Evolutionary conservation across 2,329 filamentous ascomycete species (phyloP).

Genomic region (Trichophyton verrucosum): DNA sequence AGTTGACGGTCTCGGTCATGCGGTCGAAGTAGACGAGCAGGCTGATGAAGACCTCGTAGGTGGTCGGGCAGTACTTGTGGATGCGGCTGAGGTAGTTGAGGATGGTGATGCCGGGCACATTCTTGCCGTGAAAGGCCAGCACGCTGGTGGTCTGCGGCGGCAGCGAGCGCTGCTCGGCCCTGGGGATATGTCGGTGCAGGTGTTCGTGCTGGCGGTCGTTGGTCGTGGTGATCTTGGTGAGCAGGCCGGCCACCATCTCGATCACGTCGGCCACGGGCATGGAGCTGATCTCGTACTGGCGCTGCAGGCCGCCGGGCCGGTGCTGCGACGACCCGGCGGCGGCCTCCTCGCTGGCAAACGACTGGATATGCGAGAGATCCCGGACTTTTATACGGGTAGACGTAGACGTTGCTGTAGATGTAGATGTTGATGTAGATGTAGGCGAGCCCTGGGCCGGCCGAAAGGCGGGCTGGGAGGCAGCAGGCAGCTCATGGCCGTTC

Average conservation of each 20-base stretch:
- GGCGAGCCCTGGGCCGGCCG: background rate
- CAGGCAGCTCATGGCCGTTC: background rate
- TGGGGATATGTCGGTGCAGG: slow-evolving; percentile 60
- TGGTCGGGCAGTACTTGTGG: slow-evolving; percentile 97
- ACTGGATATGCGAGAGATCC: slow-evolving; percentile 83
- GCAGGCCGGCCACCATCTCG: slow-evolving; percentile 91
- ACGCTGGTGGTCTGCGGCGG: slow-evolving; percentile 59
- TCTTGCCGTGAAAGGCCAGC: slow-evolving; percentile 93
- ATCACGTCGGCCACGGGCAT: slow-evolving; percentile 98
- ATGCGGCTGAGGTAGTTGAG: slow-evolving; percentile 90
- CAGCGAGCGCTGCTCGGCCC: slow-evolving; percentile 47
- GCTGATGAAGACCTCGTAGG: slow-evolving; percentile 94
- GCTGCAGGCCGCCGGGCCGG: slow-evolving; percentile 20
- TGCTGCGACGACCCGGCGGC: slow-evolving; percentile 24
- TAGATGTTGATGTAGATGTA: background rate
- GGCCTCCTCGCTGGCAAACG: slow-evolving; percentile 64
- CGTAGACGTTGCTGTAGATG: slow-evolving; percentile 35
- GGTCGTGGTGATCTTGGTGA: slow-evolving; percentile 94
- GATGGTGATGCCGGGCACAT: slow-evolving; percentile 93
- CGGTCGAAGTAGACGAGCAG: slow-evolving; percentile 94
- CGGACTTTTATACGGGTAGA: slow-evolving; percentile 63
- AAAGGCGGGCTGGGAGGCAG: background rate
- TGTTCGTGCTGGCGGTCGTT: slow-evolving; percentile 93
- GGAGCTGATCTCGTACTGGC: slow-evolving; percentile 83
- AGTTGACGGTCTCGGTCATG: slow-evolving; percentile 94